Percentiles rank a stretch among this genome's conserved stretches.
phyloP scores from a whole-genome alignment of 768 basidiomycete species.

The Mycena pura region DNA sequence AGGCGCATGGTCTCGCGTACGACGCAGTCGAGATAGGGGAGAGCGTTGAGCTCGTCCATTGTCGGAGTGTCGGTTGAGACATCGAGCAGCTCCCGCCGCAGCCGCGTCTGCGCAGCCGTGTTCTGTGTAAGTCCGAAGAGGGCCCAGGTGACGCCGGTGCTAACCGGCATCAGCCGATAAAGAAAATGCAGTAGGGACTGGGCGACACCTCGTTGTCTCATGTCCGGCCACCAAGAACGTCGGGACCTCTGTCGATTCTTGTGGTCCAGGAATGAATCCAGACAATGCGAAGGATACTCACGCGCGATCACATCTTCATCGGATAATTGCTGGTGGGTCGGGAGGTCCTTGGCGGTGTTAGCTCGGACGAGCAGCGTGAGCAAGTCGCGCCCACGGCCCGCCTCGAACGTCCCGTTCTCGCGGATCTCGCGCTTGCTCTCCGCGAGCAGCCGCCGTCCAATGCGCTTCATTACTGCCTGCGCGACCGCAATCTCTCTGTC shows the following conservation, averaged over 20 bases:
- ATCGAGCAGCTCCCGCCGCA: slow-evolving; percentile 62
- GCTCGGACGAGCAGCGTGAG: slow-evolving; percentile 65
- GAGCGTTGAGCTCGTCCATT: slow-evolving; percentile 70
- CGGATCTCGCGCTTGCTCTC: slow-evolving; percentile 52
- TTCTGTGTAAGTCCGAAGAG: slow-evolving; percentile 59
- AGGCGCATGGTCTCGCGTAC: slow-evolving; percentile 8
- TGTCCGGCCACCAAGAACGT: slow-evolving; percentile 68
- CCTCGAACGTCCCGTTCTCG: slow-evolving; percentile 36
- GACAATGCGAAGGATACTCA: slow-evolving; percentile 38
- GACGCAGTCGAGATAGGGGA: slow-evolving; percentile 68
- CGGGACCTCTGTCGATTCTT: slow-evolving; percentile 53
- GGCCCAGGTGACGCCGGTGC: slow-evolving; percentile 61
- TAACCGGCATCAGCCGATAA: slow-evolving; percentile 14
- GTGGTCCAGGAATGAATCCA: not conserved
- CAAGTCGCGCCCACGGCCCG: slow-evolving; percentile 53
- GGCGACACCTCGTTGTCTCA: slow-evolving; percentile 59
- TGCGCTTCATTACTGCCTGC: slow-evolving; percentile 49
- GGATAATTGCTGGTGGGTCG: slow-evolving; percentile 56
- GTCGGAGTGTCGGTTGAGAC: slow-evolving; percentile 62
- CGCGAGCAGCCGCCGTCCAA: slow-evolving; percentile 54
- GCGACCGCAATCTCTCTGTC: slow-evolving; percentile 30
- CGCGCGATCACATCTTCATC: slow-evolving; percentile 67
- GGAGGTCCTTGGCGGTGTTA: slow-evolving; percentile 66
- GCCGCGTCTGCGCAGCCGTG: slow-evolving; percentile 55
- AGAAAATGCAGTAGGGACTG: not conserved